Evolutionary conservation across 805 yeast species (phyloP).

Genomic region (Priceomyces haplophilus): DNA sequence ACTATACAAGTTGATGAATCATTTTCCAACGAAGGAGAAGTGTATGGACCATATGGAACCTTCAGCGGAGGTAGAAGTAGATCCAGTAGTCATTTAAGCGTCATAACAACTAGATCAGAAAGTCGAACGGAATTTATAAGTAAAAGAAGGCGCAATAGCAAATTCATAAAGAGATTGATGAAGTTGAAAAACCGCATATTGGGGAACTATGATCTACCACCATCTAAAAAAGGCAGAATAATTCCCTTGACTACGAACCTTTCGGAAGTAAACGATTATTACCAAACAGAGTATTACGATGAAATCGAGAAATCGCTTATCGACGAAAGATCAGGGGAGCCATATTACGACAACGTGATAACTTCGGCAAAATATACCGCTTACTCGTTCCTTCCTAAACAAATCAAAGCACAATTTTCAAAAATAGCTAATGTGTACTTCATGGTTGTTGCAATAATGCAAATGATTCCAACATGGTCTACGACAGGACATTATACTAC

Average conservation of each 20-base stretch:
- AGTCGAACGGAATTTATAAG: slow-evolving; percentile 17
- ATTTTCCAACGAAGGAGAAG: neutral
- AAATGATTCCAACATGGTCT: slow-evolving; percentile 96
- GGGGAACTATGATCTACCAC: slow-evolving; percentile 47
- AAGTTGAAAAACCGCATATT: slow-evolving; percentile 35
- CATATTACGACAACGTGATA: slow-evolving; percentile 65
- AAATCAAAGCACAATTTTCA: slow-evolving; percentile 85
- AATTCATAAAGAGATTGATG: slow-evolving; percentile 12
- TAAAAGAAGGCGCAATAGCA: slow-evolving; percentile 12
- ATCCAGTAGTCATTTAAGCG: slow-evolving; percentile 24
- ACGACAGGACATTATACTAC: slow-evolving; percentile 96
- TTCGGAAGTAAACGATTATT: slow-evolving; percentile 27
- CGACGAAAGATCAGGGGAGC: slow-evolving; percentile 66
- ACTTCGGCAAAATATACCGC: slow-evolving; percentile 85
- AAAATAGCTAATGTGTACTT: slow-evolving; percentile 91
- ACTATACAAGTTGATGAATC: slow-evolving; percentile 22
- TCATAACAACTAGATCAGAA: slow-evolving; percentile 13
- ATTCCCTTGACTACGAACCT: slow-evolving; percentile 62
- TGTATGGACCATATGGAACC: slow-evolving; percentile 11
- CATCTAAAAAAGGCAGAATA: slow-evolving; percentile 66
- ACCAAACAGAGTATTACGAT: slow-evolving; percentile 28
- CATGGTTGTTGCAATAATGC: slow-evolving; percentile 84
- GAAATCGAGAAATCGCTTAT: slow-evolving; percentile 32
- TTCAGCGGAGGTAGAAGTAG: slow-evolving; percentile 12
- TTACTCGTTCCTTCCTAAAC: slow-evolving; percentile 82